Evolutionary conservation across 352 stramenopile genomes (phyloP).

Genomic region (Pythium periplocum): DNA sequence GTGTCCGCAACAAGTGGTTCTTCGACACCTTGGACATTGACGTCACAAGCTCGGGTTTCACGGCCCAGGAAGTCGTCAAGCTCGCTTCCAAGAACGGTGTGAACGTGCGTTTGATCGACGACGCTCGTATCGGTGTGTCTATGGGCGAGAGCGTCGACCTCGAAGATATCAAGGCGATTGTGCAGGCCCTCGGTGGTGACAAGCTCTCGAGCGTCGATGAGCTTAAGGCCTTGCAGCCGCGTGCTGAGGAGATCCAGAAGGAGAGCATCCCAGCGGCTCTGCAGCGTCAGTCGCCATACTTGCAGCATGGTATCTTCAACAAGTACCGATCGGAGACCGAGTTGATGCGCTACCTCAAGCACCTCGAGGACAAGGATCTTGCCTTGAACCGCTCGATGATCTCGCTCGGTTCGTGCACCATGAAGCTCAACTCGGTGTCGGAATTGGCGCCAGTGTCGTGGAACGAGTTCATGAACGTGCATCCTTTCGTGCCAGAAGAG

Average conservation of each 20-base stretch:
- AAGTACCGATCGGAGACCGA: slow-evolving; percentile 96
- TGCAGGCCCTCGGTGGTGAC: slow-evolving; percentile 71
- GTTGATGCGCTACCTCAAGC: slow-evolving; percentile 96
- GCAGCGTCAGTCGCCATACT: slow-evolving; percentile 69
- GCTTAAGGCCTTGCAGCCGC: slow-evolving; percentile 48
- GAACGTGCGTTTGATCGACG: slow-evolving; percentile 86
- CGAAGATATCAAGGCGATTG: slow-evolving; percentile 85
- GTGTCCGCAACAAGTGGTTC: slow-evolving; percentile 77
- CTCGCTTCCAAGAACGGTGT: slow-evolving; percentile 63
- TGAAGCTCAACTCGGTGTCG: slow-evolving; percentile 99
- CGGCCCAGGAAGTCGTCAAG: slow-evolving; percentile 67
- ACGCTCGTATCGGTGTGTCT: slow-evolving; percentile 88
- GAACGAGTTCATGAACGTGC: slow-evolving; percentile 96
- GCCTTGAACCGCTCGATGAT: slow-evolving; percentile 99
- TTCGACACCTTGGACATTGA: slow-evolving; percentile 97
- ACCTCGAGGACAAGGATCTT: slow-evolving; percentile 97
- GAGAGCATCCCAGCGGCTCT: slow-evolving; percentile 56
- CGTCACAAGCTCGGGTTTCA: slow-evolving; percentile 78
- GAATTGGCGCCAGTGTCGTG: slow-evolving; percentile 98
- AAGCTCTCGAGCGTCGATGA: slow-evolving; percentile 26
- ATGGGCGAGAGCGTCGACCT: slow-evolving; percentile 96
- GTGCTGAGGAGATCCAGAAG: slow-evolving; percentile 45
- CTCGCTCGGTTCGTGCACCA: slow-evolving; percentile 99
- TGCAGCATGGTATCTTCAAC: slow-evolving; percentile 96
- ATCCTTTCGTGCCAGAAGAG: slow-evolving; percentile 95